Percentiles rank a stretch among this genome's conserved stretches.
These are phyloP conservation scores for Ambispora gerdemannii DNA, from an alignment of 192 early-diverging fungal species.

Conservation along the genomic window DNA sequence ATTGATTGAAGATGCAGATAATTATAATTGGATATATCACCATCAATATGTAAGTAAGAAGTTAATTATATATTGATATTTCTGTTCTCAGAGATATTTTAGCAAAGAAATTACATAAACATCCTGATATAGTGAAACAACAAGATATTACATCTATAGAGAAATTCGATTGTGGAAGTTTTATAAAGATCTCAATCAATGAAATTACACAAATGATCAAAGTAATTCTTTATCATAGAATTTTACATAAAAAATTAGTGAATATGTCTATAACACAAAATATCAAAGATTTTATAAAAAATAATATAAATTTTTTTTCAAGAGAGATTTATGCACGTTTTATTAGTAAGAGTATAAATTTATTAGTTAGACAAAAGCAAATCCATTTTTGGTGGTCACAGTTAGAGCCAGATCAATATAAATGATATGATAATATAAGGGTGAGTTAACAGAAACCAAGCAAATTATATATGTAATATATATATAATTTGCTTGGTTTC, in stretches of 20 bases:
- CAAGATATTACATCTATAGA: background rate
- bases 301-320: background rate
- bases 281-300: slow-evolving; percentile 6
- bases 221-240: background rate
- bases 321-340: slow-evolving; percentile 9
- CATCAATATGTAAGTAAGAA: background rate
- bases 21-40: slow-evolving; percentile 3
- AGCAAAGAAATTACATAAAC: background rate
- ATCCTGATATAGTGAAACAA: slow-evolving; percentile 4
- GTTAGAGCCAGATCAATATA: slow-evolving; percentile 13
- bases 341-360: background rate
- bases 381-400: slow-evolving; percentile 8
- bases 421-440: background rate
- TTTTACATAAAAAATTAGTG: background rate
- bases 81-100: slow-evolving; percentile 8
- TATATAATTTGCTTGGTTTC: too few relatives aligned
- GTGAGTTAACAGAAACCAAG: too few relatives aligned
- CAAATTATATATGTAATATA: too few relatives aligned
- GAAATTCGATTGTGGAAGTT: background rate
- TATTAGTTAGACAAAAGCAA: slow-evolving; percentile 4
- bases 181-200: slow-evolving; percentile 2
- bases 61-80: background rate
- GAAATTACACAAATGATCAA: background rate
- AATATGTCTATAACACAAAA: background rate
- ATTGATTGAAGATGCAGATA: slow-evolving; percentile 9